These are phyloP conservation scores for Physcia stellaris DNA, from an alignment of 495 filamentous ascomycete genomes.

Conservation along the genomic window DNA sequence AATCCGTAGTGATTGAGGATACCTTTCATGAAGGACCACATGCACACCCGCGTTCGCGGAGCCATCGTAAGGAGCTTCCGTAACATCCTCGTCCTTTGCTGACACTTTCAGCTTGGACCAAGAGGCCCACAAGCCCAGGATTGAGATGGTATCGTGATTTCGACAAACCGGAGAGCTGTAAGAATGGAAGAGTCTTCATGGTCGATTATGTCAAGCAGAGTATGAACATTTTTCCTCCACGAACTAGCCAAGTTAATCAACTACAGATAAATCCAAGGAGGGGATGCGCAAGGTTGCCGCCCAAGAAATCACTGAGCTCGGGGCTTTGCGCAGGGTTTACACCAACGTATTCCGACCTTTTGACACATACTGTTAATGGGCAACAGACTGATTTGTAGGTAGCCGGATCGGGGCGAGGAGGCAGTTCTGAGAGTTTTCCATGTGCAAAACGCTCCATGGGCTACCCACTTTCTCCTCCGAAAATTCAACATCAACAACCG, in stretches of 20 bases:
- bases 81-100: neutral
- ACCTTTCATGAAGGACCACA: neutral
- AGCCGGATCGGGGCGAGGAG: conserved; percentile 17
- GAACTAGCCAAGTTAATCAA: conserved; percentile 1
- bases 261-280: conserved; percentile 10
- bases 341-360: conserved; percentile 9
- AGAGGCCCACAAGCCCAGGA: conserved; percentile 19
- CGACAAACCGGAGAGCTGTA: conserved; percentile 15
- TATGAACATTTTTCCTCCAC: conserved; percentile 5
- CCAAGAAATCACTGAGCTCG: conserved; percentile 31
- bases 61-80: neutral
- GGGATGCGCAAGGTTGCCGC: conserved; percentile 30
- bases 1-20: too few species aligned
- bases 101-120: conserved; percentile 1
- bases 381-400: conserved; percentile 3
- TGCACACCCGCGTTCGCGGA: neutral
- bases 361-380: neutral
- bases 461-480: conserved; percentile 31
- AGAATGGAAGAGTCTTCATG: conserved; percentile 23
- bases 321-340: conserved; percentile 29
- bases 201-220: conserved; percentile 26
- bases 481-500: conserved; percentile 38
- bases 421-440: conserved; percentile 37
- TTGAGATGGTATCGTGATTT: conserved; percentile 29
- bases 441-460: conserved; percentile 41